Evolutionary conservation across 768 basidiomycete species (phyloP).

Genomic region (Termitomyces eurrhizus): DNA sequence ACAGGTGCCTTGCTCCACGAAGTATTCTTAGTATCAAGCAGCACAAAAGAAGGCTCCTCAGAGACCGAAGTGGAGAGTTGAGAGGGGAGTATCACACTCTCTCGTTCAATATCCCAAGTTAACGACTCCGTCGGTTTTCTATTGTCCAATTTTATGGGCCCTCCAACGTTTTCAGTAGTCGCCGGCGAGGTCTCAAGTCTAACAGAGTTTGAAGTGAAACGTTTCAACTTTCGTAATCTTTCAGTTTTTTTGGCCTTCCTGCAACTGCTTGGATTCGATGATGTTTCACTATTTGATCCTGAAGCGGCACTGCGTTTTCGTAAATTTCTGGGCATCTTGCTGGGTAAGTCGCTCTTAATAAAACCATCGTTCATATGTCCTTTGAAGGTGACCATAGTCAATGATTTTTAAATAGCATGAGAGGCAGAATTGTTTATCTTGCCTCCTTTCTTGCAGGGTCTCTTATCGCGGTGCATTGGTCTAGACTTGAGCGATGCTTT

Average conservation of each 20-base stretch:
- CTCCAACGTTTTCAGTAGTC: background rate
- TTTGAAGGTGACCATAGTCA: background rate
- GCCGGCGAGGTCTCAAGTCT: background rate
- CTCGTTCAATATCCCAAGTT: slow-evolving; percentile 55
- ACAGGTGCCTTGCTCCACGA: background rate
- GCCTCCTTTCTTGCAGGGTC: slow-evolving; percentile 23
- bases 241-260: background rate
- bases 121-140: slow-evolving; percentile 30
- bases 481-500: slow-evolving; percentile 49
- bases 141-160: background rate
- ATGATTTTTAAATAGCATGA: background rate
- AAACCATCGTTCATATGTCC: background rate
- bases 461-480: slow-evolving; percentile 14
- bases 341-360: slow-evolving; percentile 9
- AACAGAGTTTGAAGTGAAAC: background rate
- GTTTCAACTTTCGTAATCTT: background rate
- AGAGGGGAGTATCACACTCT: slow-evolving; percentile 24
- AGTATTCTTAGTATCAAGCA: slow-evolving; percentile 30
- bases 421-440: slow-evolving; percentile 2
- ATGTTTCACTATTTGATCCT: background rate
- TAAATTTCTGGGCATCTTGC: slow-evolving; percentile 1
- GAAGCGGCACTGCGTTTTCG: background rate
- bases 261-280: background rate
- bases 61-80: background rate
- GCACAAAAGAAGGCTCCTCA: slow-evolving; percentile 21